A percentile compares a stretch with the other conserved stretches of the same genome.
Evolutionary conservation across 1,284 basidiomycete species (phyloP).

Genomic region (Farysia itapuensis): DNA sequence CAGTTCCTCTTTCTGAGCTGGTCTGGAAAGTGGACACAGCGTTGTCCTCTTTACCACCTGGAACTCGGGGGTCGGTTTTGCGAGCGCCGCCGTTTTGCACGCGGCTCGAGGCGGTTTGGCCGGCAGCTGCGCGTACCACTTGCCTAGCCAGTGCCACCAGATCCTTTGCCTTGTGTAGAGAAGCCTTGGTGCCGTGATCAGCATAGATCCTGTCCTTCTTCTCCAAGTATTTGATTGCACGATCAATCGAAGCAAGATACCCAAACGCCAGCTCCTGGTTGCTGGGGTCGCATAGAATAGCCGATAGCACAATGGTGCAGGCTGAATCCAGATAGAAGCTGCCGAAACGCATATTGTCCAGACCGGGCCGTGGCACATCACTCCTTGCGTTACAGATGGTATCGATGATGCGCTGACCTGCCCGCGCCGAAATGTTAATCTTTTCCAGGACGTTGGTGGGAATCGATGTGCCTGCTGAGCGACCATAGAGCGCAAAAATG

Average conservation of each 20-base stretch:
- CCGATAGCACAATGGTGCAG: conserved; percentile 28
- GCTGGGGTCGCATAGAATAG: conserved; percentile 31
- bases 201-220: conserved; percentile 31
- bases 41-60: background rate
- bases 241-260: conserved; percentile 26
- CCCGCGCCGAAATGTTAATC: conserved; percentile 20
- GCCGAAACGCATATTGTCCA: conserved; percentile 35
- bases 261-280: conserved; percentile 30
- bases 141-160: conserved; percentile 28
- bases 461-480: conserved; percentile 23
- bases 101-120: conserved; percentile 12
- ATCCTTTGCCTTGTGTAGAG: conserved; percentile 32
- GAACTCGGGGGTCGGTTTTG: background rate
- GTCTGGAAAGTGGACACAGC: conserved; percentile 17
- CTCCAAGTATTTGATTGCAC: conserved; percentile 36
- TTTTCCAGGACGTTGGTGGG: conserved; percentile 25
- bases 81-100: conserved; percentile 9
- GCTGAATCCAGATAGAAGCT: conserved; percentile 38
- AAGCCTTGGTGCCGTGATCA: conserved; percentile 31
- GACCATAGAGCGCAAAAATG: conserved; percentile 37
- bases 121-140: conserved; percentile 25
- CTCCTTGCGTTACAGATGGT: conserved; percentile 21
- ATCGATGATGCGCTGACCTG: conserved; percentile 29
- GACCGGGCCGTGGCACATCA: conserved; percentile 24
- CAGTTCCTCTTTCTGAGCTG: conserved; percentile 25